Conservation (phyloP, 164 flowering plant species). For the Stephania japonica region DNA sequence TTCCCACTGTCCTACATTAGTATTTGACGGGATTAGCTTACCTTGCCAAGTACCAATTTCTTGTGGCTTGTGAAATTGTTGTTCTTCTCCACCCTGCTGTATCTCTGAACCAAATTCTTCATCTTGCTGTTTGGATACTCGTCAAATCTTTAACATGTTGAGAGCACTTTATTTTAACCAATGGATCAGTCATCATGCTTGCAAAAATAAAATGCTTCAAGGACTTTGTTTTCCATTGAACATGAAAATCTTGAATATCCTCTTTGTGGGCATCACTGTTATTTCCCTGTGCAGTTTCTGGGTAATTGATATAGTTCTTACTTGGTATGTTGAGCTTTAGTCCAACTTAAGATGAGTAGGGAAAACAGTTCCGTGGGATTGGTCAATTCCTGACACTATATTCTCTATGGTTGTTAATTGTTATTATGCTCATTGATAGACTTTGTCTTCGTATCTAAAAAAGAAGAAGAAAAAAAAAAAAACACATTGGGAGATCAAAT, state of each 20-base stretch:
- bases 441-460: no score
- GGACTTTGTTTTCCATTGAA: neutral
- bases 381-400: no score
- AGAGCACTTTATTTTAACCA: neutral
- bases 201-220: neutral
- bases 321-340: neutral
- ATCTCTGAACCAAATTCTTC: neutral
- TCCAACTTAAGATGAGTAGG: no score
- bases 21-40: neutral
- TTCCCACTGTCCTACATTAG: no score
- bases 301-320: neutral
- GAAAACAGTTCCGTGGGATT: no score
- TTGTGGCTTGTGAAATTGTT: neutral
- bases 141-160: no score
- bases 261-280: neutral
- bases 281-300: neutral
- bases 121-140: neutral
- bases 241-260: neutral
- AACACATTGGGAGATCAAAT: neutral
- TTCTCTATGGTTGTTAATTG: no score
- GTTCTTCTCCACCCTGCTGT: neutral
- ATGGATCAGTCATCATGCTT: neutral
- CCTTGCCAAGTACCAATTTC: neutral
- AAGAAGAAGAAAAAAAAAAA: neutral
- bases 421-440: no score